Evolutionary conservation across 2,329 filamentous ascomycete genomes (phyloP).

Genomic region (Beauveria bassiana): DNA sequence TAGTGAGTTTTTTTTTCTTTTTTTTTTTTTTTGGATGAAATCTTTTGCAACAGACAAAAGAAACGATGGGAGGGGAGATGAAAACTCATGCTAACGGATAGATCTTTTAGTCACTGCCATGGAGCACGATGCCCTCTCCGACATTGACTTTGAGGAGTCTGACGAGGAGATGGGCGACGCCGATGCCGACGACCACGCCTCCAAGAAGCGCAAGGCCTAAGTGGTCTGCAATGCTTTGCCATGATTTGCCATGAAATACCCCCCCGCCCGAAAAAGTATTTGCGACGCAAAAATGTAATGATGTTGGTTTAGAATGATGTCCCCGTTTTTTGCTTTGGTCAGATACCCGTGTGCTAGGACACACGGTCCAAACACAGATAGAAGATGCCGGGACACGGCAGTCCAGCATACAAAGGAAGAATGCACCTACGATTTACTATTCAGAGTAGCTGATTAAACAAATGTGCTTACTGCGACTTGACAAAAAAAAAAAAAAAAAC

Average conservation of each 20-base stretch:
- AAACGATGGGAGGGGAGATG: not conserved
- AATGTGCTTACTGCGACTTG: too few species aligned
- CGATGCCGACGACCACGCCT: constrained; percentile 21
- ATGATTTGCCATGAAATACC: not conserved
- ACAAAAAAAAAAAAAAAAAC: too few species aligned
- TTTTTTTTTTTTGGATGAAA: too few species aligned
- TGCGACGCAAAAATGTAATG: not conserved
- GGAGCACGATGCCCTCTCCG: constrained; percentile 58
- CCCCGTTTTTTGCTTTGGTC: constrained; percentile 3
- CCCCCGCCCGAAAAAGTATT: not conserved
- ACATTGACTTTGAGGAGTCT: constrained; percentile 58
- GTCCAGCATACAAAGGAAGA: not conserved
- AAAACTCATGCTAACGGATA: not conserved
- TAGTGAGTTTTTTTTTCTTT: constrained; percentile 50
- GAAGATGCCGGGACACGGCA: constrained; percentile 1
- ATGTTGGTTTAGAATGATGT: constrained; percentile 1
- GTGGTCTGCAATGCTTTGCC: not conserved
- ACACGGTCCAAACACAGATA: constrained; percentile 8
- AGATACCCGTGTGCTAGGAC: constrained; percentile 10
- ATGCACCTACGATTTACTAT: not conserved
- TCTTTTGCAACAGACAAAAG: not conserved
- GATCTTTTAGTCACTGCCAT: constrained; percentile 40
- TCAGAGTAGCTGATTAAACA: not conserved
- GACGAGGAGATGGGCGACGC: constrained; percentile 35
- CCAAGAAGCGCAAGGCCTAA: constrained; percentile 37